Evolutionary conservation across 2,329 filamentous ascomycete genomes (phyloP), one percentile per base, ranked within the genome.

Genomic region (Fusarium camptoceras): DNA sequence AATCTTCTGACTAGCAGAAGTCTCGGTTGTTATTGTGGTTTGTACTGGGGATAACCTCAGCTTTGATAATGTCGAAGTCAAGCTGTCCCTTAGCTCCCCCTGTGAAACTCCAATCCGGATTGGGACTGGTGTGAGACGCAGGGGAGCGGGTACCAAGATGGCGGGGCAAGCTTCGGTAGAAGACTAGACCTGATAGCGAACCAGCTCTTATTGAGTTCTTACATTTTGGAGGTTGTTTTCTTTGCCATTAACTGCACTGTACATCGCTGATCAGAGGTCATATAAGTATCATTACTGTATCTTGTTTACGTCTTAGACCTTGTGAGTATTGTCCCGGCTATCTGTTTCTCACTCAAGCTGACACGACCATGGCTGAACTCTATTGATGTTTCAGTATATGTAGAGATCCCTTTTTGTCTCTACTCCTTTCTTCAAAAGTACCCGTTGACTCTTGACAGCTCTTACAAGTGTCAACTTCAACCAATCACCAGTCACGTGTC

Each of bases 1-100:
- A 41, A 37, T 47, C 27, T 44, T 55, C 59, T 59, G 47, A 56
- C 49, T 58, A 60, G 43, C 47, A 54, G 28, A 50, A 55, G 44
- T 49, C 24, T 46, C 43, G 47, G 43, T 61, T 62, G 49, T 51
- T 67, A 31, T 53, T 39, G 15, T 67, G 49, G 53, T 69, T 57
- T 44, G 28, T 69, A 66, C 64, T 60, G 61, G 68, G 49, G 60
- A 60, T 56, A 71, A 60, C 64, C 73, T 73, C 71, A 71, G 66
- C 59, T 65, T 64, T 67, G 64, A 57, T 68, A 61, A 66, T 75
- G 73, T 64, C 59, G 59, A 74, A 55, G 74, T 77, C 71, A 76
- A 77, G 75, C 75, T 77, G 76, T 76, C 73, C 74, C 68, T 60
- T 63, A 59, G 63, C 65, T 62, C 55, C 49, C 47, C 53, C 39